Evolutionary conservation across 2,329 filamentous ascomycete species (phyloP), one percentile per base, ranked within the genome.

Genomic region (Zasmidium cellare): DNA sequence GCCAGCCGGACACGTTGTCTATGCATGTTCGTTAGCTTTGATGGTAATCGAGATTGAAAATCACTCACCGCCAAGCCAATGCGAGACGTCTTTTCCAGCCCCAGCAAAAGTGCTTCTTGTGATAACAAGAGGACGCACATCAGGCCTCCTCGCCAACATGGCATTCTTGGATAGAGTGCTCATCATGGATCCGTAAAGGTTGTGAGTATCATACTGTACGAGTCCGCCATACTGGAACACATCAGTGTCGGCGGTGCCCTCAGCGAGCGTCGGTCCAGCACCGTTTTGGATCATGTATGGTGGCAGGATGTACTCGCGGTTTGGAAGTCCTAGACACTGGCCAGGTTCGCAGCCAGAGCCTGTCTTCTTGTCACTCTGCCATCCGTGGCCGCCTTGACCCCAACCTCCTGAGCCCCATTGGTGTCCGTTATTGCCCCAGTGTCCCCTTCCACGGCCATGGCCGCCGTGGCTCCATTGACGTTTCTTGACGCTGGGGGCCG

Each of bases 181-280:
- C 88, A 91, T 92, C 86, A 90, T 80, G 67, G 84, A 82, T 1
- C 89, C 89, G 70, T 89, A 91, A 0, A 91, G 73, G 64, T 91
- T 92, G 71, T 92, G 89, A 0, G 85, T 88, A 65, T 92, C 89
- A 68, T 89, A 90, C 72, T 88, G 84, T 18, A 79, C 77, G 31
- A 86, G 75, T 0, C 87, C 88, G 58, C 88, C 86, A 31, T 84
- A 79, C 69, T 90, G 87, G 11, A 86, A 79, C 3, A 90, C 74
- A 67, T 90, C 82, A 0, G 87, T 88, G 61, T 84, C 80, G 55
- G 90, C 82, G 0, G 88, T 79, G 28, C 66, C 66, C 51, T 75
- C 71, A 1, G 71, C 73, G 1, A 80, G 55, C 14, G 68, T 63
- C 3, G 55, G 51, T 12, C 76, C 77, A 1, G 82, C 82, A 46